These are phyloP conservation scores for Ustilago hordei DNA, from an alignment of 1,284 basidiomycete species.

Conservation along the genomic window DNA sequence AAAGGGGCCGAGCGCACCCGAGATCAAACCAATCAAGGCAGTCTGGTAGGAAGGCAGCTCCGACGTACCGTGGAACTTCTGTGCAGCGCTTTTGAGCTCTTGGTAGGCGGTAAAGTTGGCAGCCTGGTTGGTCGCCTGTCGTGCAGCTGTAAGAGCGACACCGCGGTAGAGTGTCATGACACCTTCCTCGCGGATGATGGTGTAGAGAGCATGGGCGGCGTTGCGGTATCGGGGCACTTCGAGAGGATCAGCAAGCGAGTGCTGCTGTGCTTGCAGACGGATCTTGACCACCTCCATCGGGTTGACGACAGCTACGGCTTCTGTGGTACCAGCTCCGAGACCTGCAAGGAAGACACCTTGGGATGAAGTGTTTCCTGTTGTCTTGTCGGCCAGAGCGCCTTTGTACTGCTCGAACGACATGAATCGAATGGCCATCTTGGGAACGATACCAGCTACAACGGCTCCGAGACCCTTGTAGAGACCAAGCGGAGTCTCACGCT, in stretches of 20 bases:
- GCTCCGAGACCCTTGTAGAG: constrained; percentile 98
- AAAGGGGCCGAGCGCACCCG: constrained; percentile 94
- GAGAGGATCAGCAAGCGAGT: constrained; percentile 94
- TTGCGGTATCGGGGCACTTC: constrained; percentile 95
- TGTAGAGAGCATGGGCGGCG: constrained; percentile 95
- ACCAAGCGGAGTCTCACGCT: constrained; percentile 91
- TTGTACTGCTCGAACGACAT: constrained; percentile 98
- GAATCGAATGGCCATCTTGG: constrained; percentile 99
- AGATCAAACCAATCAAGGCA: constrained; percentile 91
- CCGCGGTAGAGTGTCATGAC: constrained; percentile 87
- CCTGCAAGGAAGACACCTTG: constrained; percentile 86
- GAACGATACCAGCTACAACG: constrained; percentile 91
- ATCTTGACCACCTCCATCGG: constrained; percentile 99
- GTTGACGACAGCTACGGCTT: constrained; percentile 87
- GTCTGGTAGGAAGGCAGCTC: constrained; percentile 86
- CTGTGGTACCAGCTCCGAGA: constrained; percentile 91
- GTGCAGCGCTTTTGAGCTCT: constrained; percentile 87
- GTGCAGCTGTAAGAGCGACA: constrained; percentile 87
- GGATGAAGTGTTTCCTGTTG: constrained; percentile 81
- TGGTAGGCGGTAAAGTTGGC: constrained; percentile 99
- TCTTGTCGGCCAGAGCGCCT: constrained; percentile 79
- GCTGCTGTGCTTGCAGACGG: constrained; percentile 95
- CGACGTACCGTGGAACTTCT: constrained; percentile 75
- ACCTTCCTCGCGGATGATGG: constrained; percentile 94
- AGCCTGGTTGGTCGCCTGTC: constrained; percentile 98